A percentile compares a stretch with the other conserved stretches of the same genome.
phyloP scores from a whole-genome alignment of 1,139 yeast species.

The Lodderomyces jiufengensis region DNA sequence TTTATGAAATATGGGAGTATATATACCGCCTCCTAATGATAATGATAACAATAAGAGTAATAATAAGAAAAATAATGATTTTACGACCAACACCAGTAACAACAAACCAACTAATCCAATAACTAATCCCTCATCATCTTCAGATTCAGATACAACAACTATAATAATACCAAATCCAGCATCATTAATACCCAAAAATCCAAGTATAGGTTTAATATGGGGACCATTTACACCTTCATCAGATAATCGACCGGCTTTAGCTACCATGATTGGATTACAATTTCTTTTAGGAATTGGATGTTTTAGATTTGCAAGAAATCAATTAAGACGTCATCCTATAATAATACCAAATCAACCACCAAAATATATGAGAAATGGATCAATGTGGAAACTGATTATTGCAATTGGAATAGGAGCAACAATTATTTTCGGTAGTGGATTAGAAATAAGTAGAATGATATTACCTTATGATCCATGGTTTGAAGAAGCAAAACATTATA shows the following conservation, averaged over 20 bases:
- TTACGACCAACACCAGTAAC: not conserved
- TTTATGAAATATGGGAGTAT: slow-evolving; percentile 24
- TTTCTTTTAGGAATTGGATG: slow-evolving; percentile 38
- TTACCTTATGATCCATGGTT: slow-evolving; percentile 63
- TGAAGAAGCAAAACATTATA: slow-evolving; percentile 52
- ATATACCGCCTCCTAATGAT: slow-evolving; percentile 29
- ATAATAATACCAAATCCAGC: slow-evolving; percentile 24
- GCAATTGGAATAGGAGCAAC: slow-evolving; percentile 22
- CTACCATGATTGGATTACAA: slow-evolving; percentile 46
- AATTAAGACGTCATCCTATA: slow-evolving; percentile 9
- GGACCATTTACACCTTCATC: slow-evolving; percentile 66
- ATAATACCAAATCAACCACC: slow-evolving; percentile 4
- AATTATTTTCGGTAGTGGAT: slow-evolving; percentile 34
- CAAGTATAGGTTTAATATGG: slow-evolving; percentile 58
- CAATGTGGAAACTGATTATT: slow-evolving; percentile 14
- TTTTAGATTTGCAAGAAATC: slow-evolving; percentile 21
- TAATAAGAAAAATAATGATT: not conserved
- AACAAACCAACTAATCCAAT: slow-evolving; percentile 3
- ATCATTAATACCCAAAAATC: slow-evolving; percentile 34
- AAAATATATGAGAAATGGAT: slow-evolving; percentile 8
- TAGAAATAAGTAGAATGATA: slow-evolving; percentile 48
- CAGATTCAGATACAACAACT: slow-evolving; percentile 15
- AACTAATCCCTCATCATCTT: slow-evolving; percentile 10
- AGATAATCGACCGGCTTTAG: slow-evolving; percentile 50
- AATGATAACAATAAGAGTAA: slow-evolving; percentile 12